These are phyloP conservation scores for Ammopiptanthus mongolicus DNA, from an alignment of 306 rosid genomes.

Conservation along the genomic window DNA sequence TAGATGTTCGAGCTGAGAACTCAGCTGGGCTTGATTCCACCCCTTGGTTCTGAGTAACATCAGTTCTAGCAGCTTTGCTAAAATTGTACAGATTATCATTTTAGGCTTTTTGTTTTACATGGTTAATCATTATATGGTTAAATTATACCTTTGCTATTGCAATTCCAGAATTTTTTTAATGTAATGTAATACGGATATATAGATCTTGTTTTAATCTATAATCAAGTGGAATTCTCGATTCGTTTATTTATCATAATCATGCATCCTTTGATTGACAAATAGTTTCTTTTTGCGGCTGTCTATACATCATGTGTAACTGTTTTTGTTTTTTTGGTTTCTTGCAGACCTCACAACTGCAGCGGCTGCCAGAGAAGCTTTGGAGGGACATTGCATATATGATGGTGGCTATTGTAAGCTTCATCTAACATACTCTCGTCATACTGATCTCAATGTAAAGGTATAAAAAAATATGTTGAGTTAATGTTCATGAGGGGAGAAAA, in stretches of 20 bases:
- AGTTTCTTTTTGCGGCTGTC: background rate
- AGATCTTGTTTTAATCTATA: background rate
- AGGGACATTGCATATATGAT: constrained; percentile 98
- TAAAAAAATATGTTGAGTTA: constrained; percentile 61
- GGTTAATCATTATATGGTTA: too few species aligned
- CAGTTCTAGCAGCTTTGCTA: background rate
- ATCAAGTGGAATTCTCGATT: background rate
- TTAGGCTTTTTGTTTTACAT: background rate
- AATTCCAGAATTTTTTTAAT: background rate
- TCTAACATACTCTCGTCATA: constrained; percentile 99
- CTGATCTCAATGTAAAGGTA: constrained; percentile 99
- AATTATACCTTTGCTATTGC: background rate
- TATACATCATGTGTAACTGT: background rate
- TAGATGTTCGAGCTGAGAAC: background rate
- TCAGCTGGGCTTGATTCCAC: background rate
- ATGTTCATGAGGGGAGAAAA: constrained; percentile 53
- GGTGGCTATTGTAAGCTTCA: constrained; percentile 99
- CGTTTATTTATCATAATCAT: background rate
- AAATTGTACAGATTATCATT: background rate
- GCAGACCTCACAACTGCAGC: constrained; percentile 66
- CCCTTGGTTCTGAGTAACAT: background rate
- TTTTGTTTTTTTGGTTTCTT: background rate
- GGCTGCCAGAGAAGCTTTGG: constrained; percentile 84
- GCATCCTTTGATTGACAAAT: background rate
- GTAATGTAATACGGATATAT: background rate